Evolutionary conservation across 306 rosid species (phyloP), one percentile per base, ranked within the genome.

Genomic region (Ceratonia siliqua): DNA sequence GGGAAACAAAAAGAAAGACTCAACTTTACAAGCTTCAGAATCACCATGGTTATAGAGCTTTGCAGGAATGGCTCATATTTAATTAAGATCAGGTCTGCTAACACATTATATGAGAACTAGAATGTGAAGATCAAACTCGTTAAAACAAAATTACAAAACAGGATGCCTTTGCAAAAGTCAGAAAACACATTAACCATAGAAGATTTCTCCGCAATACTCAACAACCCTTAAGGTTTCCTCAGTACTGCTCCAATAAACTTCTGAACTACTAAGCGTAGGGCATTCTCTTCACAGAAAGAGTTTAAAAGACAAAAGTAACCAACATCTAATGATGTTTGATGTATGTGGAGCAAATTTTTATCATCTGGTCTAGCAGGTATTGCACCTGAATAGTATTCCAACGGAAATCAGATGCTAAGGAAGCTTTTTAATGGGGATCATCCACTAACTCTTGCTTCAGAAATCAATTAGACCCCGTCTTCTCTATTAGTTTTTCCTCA

Each of bases 101-200:
- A 59, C 68, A 76, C 25, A 63, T 4, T 14, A 56, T 21, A 43
- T 69, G 35, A 18, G 50, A 10, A 64, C 20, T 66, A 39, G 30
- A 66, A 46, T 32, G 58, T 12, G 54, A 70, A 62, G 68, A 69
- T 50, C 56, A 32, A 65, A 77, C 70, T 20, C 65, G 17, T 24
- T 45, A 71, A 72, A 56, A 18, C n/a, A 12, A 55, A 64, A 27
- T 15, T 76, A 11, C 50, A 43, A 43, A 12, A 43, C 42, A 36
- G 9, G 6, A 5, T 36, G 10, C 10, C 42, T 0, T 8, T 6
- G 10, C 9, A 36, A 36, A 36, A 36, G 32, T 36, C 42, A 36
- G 42, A 9, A 36, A 28, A 28, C 32, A 28, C 32, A 28, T 28
- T 28, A 28, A 28, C 2, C 32, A 28, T 28, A 28, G 32, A 28